phyloP scores from a whole-genome alignment of 371 early-diverging fungal genomes.

The Fennellomyces sp. region DNA sequence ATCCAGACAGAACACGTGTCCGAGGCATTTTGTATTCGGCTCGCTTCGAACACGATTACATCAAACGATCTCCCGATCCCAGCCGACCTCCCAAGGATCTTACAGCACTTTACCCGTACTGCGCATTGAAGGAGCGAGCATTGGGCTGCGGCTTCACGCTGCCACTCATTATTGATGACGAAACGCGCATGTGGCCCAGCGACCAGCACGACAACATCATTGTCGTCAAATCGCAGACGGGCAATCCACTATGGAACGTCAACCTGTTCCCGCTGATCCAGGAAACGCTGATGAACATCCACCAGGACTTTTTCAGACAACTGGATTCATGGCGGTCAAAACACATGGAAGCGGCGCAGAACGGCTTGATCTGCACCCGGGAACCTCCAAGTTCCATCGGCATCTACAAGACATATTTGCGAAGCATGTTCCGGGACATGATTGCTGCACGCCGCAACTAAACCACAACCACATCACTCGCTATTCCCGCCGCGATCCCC shows the following conservation, averaged over 20 bases:
- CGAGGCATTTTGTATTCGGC: constrained; percentile 76
- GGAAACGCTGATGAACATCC: constrained; percentile 57
- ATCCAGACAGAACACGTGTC: constrained; percentile 63
- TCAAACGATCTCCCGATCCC: constrained; percentile 47
- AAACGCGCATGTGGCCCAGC: constrained; percentile 75
- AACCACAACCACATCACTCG: neutral
- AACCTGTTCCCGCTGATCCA: constrained; percentile 70
- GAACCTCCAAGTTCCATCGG: constrained; percentile 50
- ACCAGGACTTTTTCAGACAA: constrained; percentile 69
- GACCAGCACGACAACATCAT: constrained; percentile 83
- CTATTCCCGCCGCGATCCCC: neutral
- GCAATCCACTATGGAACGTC: constrained; percentile 69
- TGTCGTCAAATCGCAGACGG: constrained; percentile 64
- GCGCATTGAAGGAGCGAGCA: constrained; percentile 51
- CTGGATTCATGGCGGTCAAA: constrained; percentile 45
- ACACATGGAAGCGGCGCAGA: constrained; percentile 42
- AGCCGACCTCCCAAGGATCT: constrained; percentile 77
- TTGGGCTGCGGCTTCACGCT: constrained; percentile 52
- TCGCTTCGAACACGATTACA: constrained; percentile 70
- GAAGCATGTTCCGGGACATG: constrained; percentile 59
- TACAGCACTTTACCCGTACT: constrained; percentile 68
- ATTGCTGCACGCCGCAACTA: constrained; percentile 38
- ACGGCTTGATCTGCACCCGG: constrained; percentile 27
- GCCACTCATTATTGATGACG: constrained; percentile 77
- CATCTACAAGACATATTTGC: constrained; percentile 69